Evolutionary conservation across 129 eudicot species (phyloP).

Genomic region (Sambucus nigra): DNA sequence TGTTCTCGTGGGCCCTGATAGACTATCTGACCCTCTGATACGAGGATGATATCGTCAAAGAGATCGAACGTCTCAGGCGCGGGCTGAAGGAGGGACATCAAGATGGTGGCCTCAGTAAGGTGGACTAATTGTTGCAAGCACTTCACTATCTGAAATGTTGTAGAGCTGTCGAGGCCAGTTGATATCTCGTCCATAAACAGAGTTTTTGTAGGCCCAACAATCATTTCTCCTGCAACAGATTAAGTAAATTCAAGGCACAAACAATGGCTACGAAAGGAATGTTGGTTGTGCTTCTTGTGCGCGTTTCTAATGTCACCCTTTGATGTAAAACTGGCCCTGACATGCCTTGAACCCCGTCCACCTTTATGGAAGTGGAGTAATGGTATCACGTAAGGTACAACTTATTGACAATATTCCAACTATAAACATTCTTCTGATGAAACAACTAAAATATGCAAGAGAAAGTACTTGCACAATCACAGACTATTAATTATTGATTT

Average conservation of each 20-base stretch:
- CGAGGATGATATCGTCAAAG: slow-evolving; percentile 70
- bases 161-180: slow-evolving; percentile 96
- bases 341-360: too few species aligned
- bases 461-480: too few species aligned
- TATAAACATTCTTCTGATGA: too few species aligned
- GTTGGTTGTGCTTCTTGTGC: too few species aligned
- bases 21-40: slow-evolving; percentile 93
- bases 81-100: slow-evolving; percentile 91
- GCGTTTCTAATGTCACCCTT: too few species aligned
- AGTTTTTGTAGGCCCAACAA: slow-evolving; percentile 94
- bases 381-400: too few species aligned
- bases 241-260: background rate
- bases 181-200: slow-evolving; percentile 97
- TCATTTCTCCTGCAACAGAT: slow-evolving; percentile 65
- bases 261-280: too few species aligned
- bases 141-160: slow-evolving; percentile 90
- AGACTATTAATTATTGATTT: too few species aligned
- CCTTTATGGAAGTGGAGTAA: too few species aligned
- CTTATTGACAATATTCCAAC: too few species aligned
- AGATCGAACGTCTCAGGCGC: slow-evolving; percentile 97
- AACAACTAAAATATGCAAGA: too few species aligned
- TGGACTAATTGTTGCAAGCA: slow-evolving; percentile 95
- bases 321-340: too few species aligned
- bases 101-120: slow-evolving; percentile 67
- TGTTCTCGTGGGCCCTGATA: slow-evolving; percentile 93